These are phyloP conservation scores for Copromyces sp. DNA, from an alignment of 495 filamentous ascomycete species.

Conservation along the genomic window DNA sequence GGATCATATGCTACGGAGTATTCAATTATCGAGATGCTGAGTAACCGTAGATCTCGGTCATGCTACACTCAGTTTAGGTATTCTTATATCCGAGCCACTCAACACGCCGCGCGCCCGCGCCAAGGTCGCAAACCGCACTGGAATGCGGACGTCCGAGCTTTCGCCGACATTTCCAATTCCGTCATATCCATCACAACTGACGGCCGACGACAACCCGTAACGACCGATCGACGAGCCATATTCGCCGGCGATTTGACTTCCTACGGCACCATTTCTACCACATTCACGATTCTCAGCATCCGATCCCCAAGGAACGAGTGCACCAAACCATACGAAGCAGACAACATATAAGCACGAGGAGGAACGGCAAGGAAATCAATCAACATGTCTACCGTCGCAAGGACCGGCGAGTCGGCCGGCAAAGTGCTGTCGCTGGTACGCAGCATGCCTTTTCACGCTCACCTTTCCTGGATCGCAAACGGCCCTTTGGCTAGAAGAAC, in stretches of 20 bases:
- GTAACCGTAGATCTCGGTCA: not conserved
- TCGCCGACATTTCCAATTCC: not conserved
- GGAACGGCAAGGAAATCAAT: not conserved
- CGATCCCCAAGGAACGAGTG: not conserved
- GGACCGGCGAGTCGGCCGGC: slow-evolving; percentile 52
- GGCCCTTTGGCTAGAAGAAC: not conserved
- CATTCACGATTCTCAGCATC: not conserved
- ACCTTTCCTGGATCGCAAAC: not conserved
- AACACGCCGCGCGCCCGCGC: not conserved
- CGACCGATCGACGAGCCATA: not conserved
- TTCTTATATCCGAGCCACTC: not conserved
- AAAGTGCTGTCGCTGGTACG: slow-evolving; percentile 64
- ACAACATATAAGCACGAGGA: not conserved
- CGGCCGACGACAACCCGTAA: not conserved
- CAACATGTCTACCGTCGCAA: slow-evolving; percentile 37
- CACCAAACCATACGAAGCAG: not conserved
- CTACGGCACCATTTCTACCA: not conserved
- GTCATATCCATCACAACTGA: not conserved
- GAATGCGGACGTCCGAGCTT: not conserved
- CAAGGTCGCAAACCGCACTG: not conserved
- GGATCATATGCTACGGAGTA: not conserved
- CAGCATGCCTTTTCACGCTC: slow-evolving; percentile 1
- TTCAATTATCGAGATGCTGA: not conserved
- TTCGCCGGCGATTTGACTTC: not conserved
- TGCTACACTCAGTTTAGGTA: not conserved